Base-by-base conservation (phyloP, 257 asterid genomes). In the Nicotiana noctiflora region DNA sequence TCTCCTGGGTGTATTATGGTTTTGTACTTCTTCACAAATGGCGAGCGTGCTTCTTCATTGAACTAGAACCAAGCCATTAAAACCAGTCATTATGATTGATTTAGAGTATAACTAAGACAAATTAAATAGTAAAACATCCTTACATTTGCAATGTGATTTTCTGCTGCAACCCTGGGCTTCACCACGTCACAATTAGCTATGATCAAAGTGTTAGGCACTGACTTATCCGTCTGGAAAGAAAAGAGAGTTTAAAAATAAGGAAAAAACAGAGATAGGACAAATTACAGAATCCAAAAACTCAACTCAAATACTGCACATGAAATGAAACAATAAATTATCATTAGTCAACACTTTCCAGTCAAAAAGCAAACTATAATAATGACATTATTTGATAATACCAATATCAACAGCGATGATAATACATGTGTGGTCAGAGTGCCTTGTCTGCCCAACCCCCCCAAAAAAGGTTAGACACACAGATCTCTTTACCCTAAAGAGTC, bases 1-100 rank as follows among this genome's bases (percentile, higher is more conserved):
- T 96, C 99, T 87, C 99, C 98, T 19, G 99, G 99, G 86, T 96
- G 99, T 83, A 96, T 86, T 84, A 96, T 92, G 53, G 98, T 96
- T 83, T 96, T 96, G 93, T 88, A 92, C 93, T 94, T 96, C 91
- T 90, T 96, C 67, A 96, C 95, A 83, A 87, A 94, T 4, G 99
- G 99, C 2, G 99, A 96, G 67, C 97, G 91, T 4, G 99, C 93
- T 87, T 96, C 99, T 86, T 92, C 98, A 86, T 96, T 92, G 90
- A 96, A 96, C 99, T 96, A 82, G 56, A 44, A 84, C 27, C 67
- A 85, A 78, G 61, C 21, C 80, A 81, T n/a, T 53, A 77, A 80
- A 60, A 63, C 74, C 21, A 75, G 72, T 34, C 40, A 79, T 60
- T 29, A 49, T 61, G 74, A 44, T 29, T 65, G 61, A 8, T 40